Evolutionary conservation across 179 eudicot genomes (phyloP), one percentile per base, ranked within the genome.

Genomic region (Gypsophila paniculata): DNA sequence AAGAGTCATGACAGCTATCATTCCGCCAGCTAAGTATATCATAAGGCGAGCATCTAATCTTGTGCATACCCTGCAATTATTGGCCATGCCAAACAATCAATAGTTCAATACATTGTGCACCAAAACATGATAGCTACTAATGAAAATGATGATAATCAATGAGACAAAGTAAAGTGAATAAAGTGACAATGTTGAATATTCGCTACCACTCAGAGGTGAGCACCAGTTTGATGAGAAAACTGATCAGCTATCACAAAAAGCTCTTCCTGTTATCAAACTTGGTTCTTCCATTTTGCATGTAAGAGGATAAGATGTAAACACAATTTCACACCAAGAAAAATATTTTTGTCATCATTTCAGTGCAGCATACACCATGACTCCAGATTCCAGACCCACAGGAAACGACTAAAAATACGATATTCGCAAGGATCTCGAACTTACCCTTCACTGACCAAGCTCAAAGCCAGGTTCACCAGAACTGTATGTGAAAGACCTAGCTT

Each of bases 21-120:
- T 86, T 86, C 97, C 95, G 79, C 95, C 97, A 86, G 97, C 93
- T 86, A 91, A 87, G 88, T 82, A 83, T 88, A 92, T 90, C 95
- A 94, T 76, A 91, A 87, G 87, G 85, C 76, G 88, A 83, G 84
- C 94, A 92, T 74, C 87, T 90, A 90, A 82, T 86, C 96, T 82
- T 82, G 90, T 87, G 85, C 74, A 84, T 76, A 83, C 83, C 99
- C 99, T 95, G 99, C 99, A 95, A 91, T 92, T 87, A 82, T 88
- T 83, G 83, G 82, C 63, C 96, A 90, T 84, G 90, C 96, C 96
- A 87, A 88, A 86, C 64, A 76, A 80, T 92, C 95, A 94, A 94
- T 85, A 87, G 74, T 69, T 54, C 80, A 80, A 77, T 76, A 55
- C 79, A 74, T 72, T 29, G 46, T 68, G 59, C 71, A 67, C 55